Conservation (phyloP, 352 stramenopile species). For the Globisporangium spiculum region DNA sequence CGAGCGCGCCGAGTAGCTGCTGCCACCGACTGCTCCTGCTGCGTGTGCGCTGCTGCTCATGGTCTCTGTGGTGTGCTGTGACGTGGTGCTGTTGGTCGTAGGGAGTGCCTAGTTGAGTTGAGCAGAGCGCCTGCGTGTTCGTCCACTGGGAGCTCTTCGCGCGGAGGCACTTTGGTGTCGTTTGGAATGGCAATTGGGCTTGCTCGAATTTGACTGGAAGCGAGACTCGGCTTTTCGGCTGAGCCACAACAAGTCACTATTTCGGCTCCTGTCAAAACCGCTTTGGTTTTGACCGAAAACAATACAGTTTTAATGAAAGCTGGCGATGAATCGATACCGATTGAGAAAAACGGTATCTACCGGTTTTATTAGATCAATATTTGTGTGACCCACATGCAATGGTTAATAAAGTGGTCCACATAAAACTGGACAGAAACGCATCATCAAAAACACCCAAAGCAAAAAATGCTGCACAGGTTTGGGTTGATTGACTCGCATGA, state of each 20-base stretch:
- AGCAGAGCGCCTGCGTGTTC: background rate
- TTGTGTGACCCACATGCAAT: no score
- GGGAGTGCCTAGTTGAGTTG: background rate
- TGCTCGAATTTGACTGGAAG: background rate
- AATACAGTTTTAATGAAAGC: no score
- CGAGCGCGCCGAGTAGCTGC: constrained; percentile 60
- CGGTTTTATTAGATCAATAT: no score
- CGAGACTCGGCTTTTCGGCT: background rate
- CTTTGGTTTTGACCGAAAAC: no score
- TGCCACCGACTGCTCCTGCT: constrained; percentile 1
- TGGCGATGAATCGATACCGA: no score
- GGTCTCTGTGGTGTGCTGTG: background rate
- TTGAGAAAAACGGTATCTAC: no score
- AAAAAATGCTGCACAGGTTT: no score
- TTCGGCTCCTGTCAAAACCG: no score
- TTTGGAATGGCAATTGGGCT: background rate
- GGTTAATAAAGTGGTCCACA: no score
- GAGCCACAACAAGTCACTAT: background rate
- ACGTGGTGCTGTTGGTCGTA: background rate
- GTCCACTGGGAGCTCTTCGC: background rate
- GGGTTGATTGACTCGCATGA: no score
- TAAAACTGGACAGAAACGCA: no score
- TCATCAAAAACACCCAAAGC: no score
- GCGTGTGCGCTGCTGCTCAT: constrained; percentile 17
- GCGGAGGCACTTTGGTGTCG: background rate